Base-by-base conservation (phyloP, 306 rosid genomes). In the Acacia acuminata region DNA sequence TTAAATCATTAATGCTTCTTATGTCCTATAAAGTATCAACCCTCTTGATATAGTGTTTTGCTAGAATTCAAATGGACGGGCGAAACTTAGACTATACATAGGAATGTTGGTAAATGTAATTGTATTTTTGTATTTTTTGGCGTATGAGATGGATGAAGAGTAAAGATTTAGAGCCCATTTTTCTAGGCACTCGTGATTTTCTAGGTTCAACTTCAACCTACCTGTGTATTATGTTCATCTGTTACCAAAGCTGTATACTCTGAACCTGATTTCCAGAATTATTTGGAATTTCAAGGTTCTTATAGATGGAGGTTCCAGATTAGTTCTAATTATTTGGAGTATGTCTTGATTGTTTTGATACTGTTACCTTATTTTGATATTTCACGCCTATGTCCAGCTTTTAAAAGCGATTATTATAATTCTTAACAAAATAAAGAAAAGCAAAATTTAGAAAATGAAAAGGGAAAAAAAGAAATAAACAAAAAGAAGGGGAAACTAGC, bases 91-190 rank as follows among this genome's bases (percentile, higher is more conserved):
- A 76, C 73, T 73, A 72, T 70, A 83, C 84, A 22, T 10, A 70
- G 76, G 71, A 82, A 81, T 76, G 80, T 79, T 70, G 84, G 83
- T 83, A 84, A 82, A 42, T 90, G 89, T 86, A 89, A 87, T 61
- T 78, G 87, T 86, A 87, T 83, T 79, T 56, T 19, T 2, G 1
- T 51, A n/a, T n/a, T n/a, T n/a, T n/a, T n/a, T n/a, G n/a, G n/a
- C 0, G n/a, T 5, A 14, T 22, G 55, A 77, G 86, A 56, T 77
- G 67, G 22, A 70, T 25, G 24, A 67, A 71, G 50, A 47, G 17
- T 17, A 42, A 24, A 60, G 60, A 53, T 19, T 76, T 65, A 36
- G 77, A 77, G 38, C 70, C 42, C 75, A 60, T 78, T 79, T 77
- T 79, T 45, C 30, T 68, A 32, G 66, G 78, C 45, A 7, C 83